Evolutionary conservation across 2,329 filamentous ascomycete species (phyloP), one percentile per base, ranked within the genome.

Genomic region (Penicillium sp.): DNA sequence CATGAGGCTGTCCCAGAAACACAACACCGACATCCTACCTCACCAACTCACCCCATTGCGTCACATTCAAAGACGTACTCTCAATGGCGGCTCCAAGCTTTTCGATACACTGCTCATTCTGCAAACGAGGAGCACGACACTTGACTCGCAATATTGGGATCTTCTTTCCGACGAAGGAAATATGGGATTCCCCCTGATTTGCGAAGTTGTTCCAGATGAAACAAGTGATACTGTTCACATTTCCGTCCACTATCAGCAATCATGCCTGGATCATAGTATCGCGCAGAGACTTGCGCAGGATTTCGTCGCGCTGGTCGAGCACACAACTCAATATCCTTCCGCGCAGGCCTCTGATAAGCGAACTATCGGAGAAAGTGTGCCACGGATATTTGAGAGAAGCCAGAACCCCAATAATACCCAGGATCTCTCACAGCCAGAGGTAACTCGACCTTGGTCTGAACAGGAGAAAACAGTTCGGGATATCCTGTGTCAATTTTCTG

Each of bases 21-120:
- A 84, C 23, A 92, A 90, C 65, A 75, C 83, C 0, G 79, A 86
- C 1, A 73, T 86, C 2, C 64, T 93, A 16, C 77, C 81, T 0
- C 87, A 88, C 62, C 91, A 96, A 59, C 83, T 95, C 47, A 90
- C 88, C 0, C 84, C 91, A 1, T 74, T 96, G 23, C 83, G 92
- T 21, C 82, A 81, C 0, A 85, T 96, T 13, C 91, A 93, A 63
- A 75, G 75, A 1, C 74, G 79, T 62, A 60, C 77, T 66, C 64
- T 74, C 58, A 54, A 71, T 52, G 68, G 80, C 53, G 79, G 81
- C 1, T 73, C 74, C 16, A 79, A 79, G 11, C 75, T 96, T 0
- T 96, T 96, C 68, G 90, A 96, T 67, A 90, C 88, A 1, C 74
- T 96, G 26, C 77, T 97, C 14, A 83, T 97, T 45, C 77, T 96